Evolutionary conservation across 768 basidiomycete species (phyloP), one percentile per base, ranked within the genome.

Genomic region (Candolleomyces eurysporus): DNA sequence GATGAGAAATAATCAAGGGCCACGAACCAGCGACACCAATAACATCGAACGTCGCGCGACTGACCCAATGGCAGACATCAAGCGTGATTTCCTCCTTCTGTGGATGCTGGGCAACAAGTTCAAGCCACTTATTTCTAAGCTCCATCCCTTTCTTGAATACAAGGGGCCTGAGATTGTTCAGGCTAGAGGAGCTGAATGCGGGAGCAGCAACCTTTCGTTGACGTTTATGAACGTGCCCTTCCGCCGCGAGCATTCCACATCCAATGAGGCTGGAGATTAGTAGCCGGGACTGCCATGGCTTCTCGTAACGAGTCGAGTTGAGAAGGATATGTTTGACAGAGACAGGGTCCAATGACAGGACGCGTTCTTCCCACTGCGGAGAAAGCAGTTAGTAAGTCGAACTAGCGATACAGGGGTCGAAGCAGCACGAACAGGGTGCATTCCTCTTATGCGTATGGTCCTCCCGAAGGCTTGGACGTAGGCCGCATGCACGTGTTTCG

Each of bases 1-100:
- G 22, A 45, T 26, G 8, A 0, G 16, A 46, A 11, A 21, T 22
- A 54, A n/a, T 39, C 30, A 43, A 11, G 31, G 22, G 21, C 22
- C 8, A 69, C 77, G 50, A 59, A 91, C 91, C 91, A 46, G 94
- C 91, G n/a, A 92, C 71, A 1, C 94, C 95, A 65, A 97, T 94
- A 48, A 96, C 88, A 71, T 96, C 95, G 67, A 97, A 91, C 0
- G 94, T 94, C 9, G 88, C 87, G 48, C 92, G 82, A 64, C 87
- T 90, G 39, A 95, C 73, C 89, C 90, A 96, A 65, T 84, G 85
- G 68, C 84, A 87, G 7, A 95, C 84, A 67, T 97, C 92, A 26
- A 97, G 69, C 67, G 66, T 74, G 61, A 70, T 26, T 3, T 48
- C 57, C 30, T 72, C 26, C 52, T 66, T 71, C 60, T 60, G 66